A percentile compares a stretch with the other conserved stretches of the same genome.
These are phyloP conservation scores for Fusarium sp. DNA, from an alignment of 2,329 filamentous ascomycete species.

Conservation along the genomic window DNA sequence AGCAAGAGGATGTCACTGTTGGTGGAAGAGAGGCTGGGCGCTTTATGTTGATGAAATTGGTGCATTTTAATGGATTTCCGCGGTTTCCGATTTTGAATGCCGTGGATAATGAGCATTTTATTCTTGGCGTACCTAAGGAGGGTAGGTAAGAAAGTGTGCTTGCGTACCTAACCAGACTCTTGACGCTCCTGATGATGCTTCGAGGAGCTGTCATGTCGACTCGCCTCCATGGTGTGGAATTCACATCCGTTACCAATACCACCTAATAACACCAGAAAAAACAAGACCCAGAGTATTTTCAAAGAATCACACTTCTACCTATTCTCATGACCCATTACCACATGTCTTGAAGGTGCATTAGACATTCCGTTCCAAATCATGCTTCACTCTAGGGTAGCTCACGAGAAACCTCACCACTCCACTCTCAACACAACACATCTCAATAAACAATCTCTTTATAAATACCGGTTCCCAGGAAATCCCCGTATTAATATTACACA, in stretches of 20 bases:
- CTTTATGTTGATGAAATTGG: background rate
- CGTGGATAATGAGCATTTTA: background rate
- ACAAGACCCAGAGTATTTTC: background rate
- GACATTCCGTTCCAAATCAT: background rate
- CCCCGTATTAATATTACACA: conserved; percentile 38
- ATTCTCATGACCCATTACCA: background rate
- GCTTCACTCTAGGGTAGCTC: background rate
- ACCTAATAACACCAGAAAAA: background rate
- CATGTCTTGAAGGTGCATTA: background rate
- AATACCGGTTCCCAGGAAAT: conserved; percentile 1
- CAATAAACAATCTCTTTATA: conserved; percentile 11
- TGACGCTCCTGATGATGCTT: background rate
- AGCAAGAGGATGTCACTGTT: background rate
- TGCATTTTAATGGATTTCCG: background rate
- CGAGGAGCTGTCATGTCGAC: background rate
- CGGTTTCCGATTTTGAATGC: background rate
- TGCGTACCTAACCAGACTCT: background rate
- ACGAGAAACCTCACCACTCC: background rate
- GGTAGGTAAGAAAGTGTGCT: background rate
- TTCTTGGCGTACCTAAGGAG: background rate
- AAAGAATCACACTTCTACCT: background rate
- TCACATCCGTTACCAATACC: background rate
- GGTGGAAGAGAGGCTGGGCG: background rate
- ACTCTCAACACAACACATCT: background rate
- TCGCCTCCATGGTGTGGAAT: background rate